Evolutionary conservation across 2,329 filamentous ascomycete genomes (phyloP).

Genomic region (Aspergillus ustus): DNA sequence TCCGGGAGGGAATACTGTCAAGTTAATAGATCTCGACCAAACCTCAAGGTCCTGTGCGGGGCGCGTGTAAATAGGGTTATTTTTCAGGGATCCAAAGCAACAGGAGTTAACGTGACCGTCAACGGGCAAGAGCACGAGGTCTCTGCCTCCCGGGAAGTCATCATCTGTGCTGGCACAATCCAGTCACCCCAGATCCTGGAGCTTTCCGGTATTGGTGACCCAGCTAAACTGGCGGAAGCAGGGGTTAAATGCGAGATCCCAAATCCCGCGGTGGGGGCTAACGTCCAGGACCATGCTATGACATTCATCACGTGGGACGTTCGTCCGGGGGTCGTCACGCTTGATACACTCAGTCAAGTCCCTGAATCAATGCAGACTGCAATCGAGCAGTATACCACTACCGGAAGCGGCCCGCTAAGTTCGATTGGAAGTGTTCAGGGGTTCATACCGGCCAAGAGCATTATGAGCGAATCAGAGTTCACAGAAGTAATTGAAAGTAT

Average conservation of each 20-base stretch:
- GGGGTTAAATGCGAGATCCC: conserved; percentile 49
- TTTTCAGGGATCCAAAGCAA: conserved; percentile 23
- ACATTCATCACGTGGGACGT: conserved; percentile 8
- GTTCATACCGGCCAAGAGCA: conserved; percentile 3
- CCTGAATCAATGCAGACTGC: conserved; percentile 1
- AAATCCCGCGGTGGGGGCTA: conserved; percentile 52
- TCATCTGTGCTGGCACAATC: conserved; percentile 63
- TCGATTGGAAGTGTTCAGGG: neutral
- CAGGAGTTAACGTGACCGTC: conserved; percentile 36
- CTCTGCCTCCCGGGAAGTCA: conserved; percentile 53
- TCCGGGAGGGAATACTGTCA: conserved; percentile 45
- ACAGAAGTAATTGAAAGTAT: conserved; percentile 4
- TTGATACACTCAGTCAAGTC: conserved; percentile 19
- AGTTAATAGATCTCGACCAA: conserved; percentile 43
- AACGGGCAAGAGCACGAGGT: conserved; percentile 18
- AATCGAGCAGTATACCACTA: neutral
- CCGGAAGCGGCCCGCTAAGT: neutral
- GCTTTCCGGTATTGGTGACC: conserved; percentile 63
- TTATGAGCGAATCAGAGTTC: conserved; percentile 3
- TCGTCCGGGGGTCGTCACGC: conserved; percentile 19
- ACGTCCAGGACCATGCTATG: conserved; percentile 52
- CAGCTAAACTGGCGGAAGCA: conserved; percentile 43
- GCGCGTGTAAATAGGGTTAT: conserved; percentile 47
- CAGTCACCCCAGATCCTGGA: conserved; percentile 65
- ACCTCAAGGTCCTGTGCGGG: conserved; percentile 53